Percentiles rank a stretch among this genome's conserved stretches.
Evolutionary conservation across 2,329 filamentous ascomycete genomes (phyloP).

Genomic region (Plectosphaerella plurivora): DNA sequence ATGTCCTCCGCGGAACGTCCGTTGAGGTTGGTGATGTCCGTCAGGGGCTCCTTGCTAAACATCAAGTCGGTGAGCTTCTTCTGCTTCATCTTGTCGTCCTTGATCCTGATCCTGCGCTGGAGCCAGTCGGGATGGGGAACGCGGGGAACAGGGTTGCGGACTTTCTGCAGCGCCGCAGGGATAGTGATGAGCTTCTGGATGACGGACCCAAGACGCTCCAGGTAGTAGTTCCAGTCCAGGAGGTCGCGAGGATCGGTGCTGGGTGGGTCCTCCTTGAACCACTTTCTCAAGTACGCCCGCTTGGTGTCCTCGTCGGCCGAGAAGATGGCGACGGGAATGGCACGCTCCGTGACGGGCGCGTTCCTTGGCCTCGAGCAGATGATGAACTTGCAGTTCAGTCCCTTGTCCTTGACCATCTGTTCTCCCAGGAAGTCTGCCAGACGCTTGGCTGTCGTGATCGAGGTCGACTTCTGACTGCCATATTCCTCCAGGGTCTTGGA

Average conservation of each 20-base stretch:
- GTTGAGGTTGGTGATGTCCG: slow-evolving; percentile 66
- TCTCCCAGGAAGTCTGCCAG: slow-evolving; percentile 94
- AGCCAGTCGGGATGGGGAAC: slow-evolving; percentile 97
- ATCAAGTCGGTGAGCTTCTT: slow-evolving; percentile 90
- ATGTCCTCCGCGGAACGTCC: slow-evolving; percentile 59
- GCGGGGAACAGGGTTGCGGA: slow-evolving; percentile 89
- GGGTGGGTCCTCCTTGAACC: slow-evolving; percentile 87
- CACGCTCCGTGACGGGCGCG: slow-evolving; percentile 90
- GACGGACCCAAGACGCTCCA: slow-evolving; percentile 91
- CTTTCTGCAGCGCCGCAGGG: slow-evolving; percentile 89
- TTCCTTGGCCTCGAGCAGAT: slow-evolving; percentile 84
- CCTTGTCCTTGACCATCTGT: slow-evolving; percentile 99
- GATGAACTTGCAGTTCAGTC: slow-evolving; percentile 98
- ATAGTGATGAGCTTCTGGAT: slow-evolving; percentile 99
- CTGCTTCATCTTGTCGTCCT: slow-evolving; percentile 97
- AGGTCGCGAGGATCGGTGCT: slow-evolving; percentile 87
- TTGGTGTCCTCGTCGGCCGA: slow-evolving; percentile 88
- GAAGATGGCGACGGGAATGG: slow-evolving; percentile 94
- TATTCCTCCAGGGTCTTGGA: slow-evolving; percentile 96
- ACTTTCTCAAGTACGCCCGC: slow-evolving; percentile 85
- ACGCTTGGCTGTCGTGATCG: slow-evolving; percentile 96
- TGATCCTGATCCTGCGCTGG: slow-evolving; percentile 85
- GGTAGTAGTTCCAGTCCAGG: slow-evolving; percentile 96
- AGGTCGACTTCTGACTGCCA: slow-evolving; percentile 90
- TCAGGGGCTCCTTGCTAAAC: slow-evolving; percentile 69